Conservation (phyloP, 2,329 filamentous ascomycete species). For the Diaporthe sp. region DNA sequence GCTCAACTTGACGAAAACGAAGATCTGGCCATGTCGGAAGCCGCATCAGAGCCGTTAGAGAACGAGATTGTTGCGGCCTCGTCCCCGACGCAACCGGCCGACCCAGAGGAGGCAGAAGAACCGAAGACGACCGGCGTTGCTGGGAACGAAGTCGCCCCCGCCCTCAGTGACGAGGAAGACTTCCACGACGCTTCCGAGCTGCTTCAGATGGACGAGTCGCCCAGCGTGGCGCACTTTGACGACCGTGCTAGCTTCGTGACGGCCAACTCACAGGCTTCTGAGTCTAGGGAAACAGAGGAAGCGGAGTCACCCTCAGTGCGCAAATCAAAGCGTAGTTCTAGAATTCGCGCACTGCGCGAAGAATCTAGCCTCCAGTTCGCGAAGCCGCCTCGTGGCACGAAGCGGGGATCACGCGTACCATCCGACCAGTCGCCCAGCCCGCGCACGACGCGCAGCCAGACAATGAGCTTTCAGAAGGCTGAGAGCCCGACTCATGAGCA, state of each 20-base stretch:
- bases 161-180: slow-evolving; percentile 26
- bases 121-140: background rate
- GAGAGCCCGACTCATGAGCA: slow-evolving; percentile 41
- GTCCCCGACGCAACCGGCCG: background rate
- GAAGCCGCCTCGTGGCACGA: slow-evolving; percentile 4
- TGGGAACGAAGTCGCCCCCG: background rate
- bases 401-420: slow-evolving; percentile 23
- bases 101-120: background rate
- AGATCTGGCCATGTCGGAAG: slow-evolving; percentile 8
- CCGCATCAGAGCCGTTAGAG: slow-evolving; percentile 20
- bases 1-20: slow-evolving; percentile 9
- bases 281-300: slow-evolving; percentile 27
- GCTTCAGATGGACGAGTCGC: slow-evolving; percentile 1
- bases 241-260: slow-evolving; percentile 37
- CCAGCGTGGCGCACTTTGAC: slow-evolving; percentile 4
- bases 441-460: slow-evolving; percentile 41
- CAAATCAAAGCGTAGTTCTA: slow-evolving; percentile 24
- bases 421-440: slow-evolving; percentile 36
- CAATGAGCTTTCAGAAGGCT: slow-evolving; percentile 40
- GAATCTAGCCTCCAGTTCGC: slow-evolving; percentile 6
- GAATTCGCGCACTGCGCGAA: slow-evolving; percentile 17
- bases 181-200: slow-evolving; percentile 33
- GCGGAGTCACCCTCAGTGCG: slow-evolving; percentile 1
- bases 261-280: slow-evolving; percentile 35
- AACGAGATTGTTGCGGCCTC: background rate